Percentiles rank a stretch among this genome's conserved stretches.
Conservation (phyloP, 805 yeast genomes). For the Zygotorulaspora chibaensis region DNA sequence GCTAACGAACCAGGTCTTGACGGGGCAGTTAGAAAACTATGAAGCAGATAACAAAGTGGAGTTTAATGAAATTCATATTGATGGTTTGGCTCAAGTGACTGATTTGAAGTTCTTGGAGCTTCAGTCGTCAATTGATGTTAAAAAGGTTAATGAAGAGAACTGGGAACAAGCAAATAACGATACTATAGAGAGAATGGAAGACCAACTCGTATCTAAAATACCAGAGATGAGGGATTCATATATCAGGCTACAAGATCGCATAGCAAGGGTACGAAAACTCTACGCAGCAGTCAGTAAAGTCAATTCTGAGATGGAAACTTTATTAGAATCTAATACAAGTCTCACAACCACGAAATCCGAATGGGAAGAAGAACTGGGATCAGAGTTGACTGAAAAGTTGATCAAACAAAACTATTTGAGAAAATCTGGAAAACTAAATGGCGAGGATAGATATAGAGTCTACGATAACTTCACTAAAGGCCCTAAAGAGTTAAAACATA, state of each 20-base stretch:
- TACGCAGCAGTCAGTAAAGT: slow-evolving; percentile 23
- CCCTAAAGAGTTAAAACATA: slow-evolving; percentile 24
- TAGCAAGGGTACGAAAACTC: slow-evolving; percentile 22
- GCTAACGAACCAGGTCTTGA: slow-evolving; percentile 18
- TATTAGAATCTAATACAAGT: slow-evolving; percentile 23
- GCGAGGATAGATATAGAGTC: slow-evolving; percentile 18
- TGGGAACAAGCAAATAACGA: slow-evolving; percentile 25
- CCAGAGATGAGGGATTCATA: slow-evolving; percentile 17
- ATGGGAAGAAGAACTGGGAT: slow-evolving; percentile 30
- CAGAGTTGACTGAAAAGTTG: slow-evolving; percentile 19
- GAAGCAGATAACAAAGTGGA: slow-evolving; percentile 9
- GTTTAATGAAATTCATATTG: slow-evolving; percentile 11
- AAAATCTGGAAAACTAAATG: slow-evolving; percentile 7
- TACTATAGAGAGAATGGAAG: slow-evolving; percentile 13
- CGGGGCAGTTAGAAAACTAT: slow-evolving; percentile 19
- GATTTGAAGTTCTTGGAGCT: slow-evolving; percentile 24
- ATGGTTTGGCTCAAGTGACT: slow-evolving; percentile 13
- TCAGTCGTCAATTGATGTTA: slow-evolving; percentile 27
- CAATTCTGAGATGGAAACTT: slow-evolving; percentile 24
- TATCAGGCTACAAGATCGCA: slow-evolving; percentile 16
- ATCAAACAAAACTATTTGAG: slow-evolving; percentile 21
- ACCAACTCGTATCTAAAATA: slow-evolving; percentile 9
- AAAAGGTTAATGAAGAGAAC: slow-evolving; percentile 22
- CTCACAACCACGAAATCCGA: slow-evolving; percentile 23
- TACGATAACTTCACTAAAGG: slow-evolving; percentile 29